A percentile compares a stretch with the other conserved stretches of the same genome.
phyloP scores from a whole-genome alignment of 2,329 filamentous ascomycete species.

The Diaporthe helianthi region DNA sequence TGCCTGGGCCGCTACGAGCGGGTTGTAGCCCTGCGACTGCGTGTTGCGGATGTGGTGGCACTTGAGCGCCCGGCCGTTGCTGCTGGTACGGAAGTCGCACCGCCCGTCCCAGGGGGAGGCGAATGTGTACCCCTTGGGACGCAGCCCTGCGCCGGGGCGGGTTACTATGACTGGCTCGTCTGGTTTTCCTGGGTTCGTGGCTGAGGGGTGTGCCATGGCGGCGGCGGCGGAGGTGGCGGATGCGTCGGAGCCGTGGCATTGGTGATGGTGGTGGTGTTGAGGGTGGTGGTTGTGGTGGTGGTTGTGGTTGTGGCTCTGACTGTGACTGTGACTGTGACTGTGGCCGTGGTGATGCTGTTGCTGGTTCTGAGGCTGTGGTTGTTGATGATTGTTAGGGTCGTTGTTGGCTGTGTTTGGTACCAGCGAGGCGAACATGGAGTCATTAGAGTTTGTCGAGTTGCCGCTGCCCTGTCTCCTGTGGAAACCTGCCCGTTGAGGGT shows the following conservation, averaged over 20 bases:
- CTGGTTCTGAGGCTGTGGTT: no score
- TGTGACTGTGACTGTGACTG: no score
- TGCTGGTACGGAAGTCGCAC: constrained; percentile 84
- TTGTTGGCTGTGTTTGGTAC: constrained; percentile 10
- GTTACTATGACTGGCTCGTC: constrained; percentile 44
- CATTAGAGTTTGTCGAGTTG: constrained; percentile 31
- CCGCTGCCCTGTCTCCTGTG: constrained; percentile 41
- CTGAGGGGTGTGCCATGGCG: not conserved
- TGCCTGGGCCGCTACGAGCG: constrained; percentile 49
- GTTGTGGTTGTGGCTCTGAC: not conserved
- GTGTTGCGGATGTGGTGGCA: constrained; percentile 75
- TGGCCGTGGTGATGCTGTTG: no score
- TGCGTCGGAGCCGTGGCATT: not conserved
- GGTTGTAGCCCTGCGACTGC: constrained; percentile 49
- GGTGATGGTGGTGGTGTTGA: not conserved
- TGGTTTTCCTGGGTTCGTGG: not conserved
- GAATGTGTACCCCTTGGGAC: constrained; percentile 76
- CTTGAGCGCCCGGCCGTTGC: constrained; percentile 75
- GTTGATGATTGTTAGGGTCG: constrained; percentile 28
- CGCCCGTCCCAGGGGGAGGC: constrained; percentile 84
- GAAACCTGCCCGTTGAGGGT: constrained; percentile 30
- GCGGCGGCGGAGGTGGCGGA: not conserved
- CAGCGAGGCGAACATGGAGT: not conserved
- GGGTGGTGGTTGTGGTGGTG: not conserved
- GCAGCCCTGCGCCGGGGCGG: constrained; percentile 55